Percentiles rank a stretch among this genome's conserved stretches.
These are phyloP conservation scores for Malus sieversii DNA, from an alignment of 306 rosid genomes.

Conservation along the genomic window DNA sequence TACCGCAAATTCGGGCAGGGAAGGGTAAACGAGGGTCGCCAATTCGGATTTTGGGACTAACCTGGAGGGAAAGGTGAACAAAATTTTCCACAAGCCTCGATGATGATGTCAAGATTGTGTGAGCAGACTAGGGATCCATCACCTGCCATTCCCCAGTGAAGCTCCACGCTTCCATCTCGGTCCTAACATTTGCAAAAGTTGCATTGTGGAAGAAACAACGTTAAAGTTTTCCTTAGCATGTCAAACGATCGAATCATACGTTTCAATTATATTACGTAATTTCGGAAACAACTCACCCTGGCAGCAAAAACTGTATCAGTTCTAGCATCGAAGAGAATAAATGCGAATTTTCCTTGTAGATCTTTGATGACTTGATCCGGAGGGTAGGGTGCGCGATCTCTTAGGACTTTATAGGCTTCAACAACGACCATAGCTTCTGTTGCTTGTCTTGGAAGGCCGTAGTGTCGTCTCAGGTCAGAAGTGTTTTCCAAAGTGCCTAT, in stretches of 20 bases:
- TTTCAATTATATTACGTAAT: no score
- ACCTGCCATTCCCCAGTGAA: constrained; percentile 46
- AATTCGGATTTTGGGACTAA: constrained; percentile 11
- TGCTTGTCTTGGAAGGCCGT: constrained; percentile 51
- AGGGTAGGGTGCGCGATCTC: constrained; percentile 64
- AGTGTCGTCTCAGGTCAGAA: constrained; percentile 39
- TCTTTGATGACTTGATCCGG: constrained; percentile 57
- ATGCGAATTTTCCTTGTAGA: constrained; percentile 52
- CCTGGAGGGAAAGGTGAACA: constrained; percentile 50
- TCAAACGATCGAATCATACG: no score
- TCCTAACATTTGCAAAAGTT: constrained; percentile 22
- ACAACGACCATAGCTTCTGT: constrained; percentile 58
- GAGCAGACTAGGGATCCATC: constrained; percentile 58
- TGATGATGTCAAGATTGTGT: constrained; percentile 27
- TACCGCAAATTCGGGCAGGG: not conserved
- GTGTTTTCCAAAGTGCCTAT: constrained; percentile 37
- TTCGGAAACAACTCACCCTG: constrained; percentile 28
- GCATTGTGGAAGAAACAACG: no score
- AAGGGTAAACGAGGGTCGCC: not conserved
- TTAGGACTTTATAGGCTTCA: constrained; percentile 49
- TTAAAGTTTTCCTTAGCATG: no score
- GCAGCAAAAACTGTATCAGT: constrained; percentile 37
- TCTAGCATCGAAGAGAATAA: constrained; percentile 44
- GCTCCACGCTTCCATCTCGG: constrained; percentile 44
- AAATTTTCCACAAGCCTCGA: constrained; percentile 47